Base-by-base conservation (phyloP, 371 early-diverging fungal species). In the Caulochytrium protostelioides region DNA sequence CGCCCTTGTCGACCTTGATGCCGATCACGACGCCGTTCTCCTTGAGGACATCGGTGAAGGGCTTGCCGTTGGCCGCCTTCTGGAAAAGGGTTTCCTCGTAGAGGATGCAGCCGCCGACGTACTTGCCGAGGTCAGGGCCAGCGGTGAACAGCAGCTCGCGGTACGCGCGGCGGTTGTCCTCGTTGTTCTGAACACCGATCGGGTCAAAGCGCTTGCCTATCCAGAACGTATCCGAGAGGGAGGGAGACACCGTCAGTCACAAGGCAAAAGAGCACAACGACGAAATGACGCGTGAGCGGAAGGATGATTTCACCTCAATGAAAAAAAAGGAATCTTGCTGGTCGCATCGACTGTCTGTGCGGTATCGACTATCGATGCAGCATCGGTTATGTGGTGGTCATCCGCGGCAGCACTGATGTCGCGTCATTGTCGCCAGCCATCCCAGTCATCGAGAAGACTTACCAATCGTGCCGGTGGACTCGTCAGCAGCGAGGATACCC, bases 1-100 rank as follows among this genome's bases (percentile, higher is more conserved):
- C 26, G 12, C 59, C 72, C 54, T 71, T 65, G 53, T 75, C 74
- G 31, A 74, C 60, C 48, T 76, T 76, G 48, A 76, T 63, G 32
- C 76, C 76, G 28, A 57, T 45, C 34, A 48, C 25, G 36, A 75
- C 63, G 23, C 63, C 65, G 36, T 43, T 44, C 34, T 65, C 50
- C n/a, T 29, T 22, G 6, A 72, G 38, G 14, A 60, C 19, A 19
- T 63, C 49, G 28, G 60, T 44, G 34, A 76, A 61, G 18, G 42
- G 46, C 16, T 36, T 53, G 26, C 70, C 74, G 37, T 44, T 43
- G n/a, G 34, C 37, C 31, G 58, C 45, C 40, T 47, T 54, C 41
- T 71, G 70, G 40, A 35, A 43, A 24, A 76, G 56, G 9, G 74
- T 74, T 43, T 76, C 76, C 44, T 70, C 72, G 47, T 57, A 63